Percentiles rank a stretch among this genome's conserved stretches.
Evolutionary conservation across 2,329 filamentous ascomycete species (phyloP).

Genomic region (Aspergillus unguis): DNA sequence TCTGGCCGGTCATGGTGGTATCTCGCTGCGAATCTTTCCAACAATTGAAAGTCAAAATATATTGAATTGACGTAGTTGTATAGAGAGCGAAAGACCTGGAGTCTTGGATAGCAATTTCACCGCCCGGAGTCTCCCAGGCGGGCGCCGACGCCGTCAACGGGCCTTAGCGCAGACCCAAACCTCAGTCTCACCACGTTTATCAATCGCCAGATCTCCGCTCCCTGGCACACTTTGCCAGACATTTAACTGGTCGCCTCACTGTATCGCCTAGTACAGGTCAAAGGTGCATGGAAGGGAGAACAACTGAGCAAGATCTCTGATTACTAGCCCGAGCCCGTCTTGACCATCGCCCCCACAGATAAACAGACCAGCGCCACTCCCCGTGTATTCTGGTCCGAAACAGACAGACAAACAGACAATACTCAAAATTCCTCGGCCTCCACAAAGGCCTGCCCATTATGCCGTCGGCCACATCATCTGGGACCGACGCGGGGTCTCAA

Average conservation of each 20-base stretch:
- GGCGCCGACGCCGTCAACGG: slow-evolving; percentile 1
- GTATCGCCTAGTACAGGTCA: too few relatives aligned
- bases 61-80: background rate
- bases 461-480: slow-evolving; percentile 47
- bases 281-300: too few relatives aligned
- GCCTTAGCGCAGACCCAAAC: slow-evolving; percentile 22
- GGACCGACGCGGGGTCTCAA: slow-evolving; percentile 47
- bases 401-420: background rate
- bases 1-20: slow-evolving; percentile 25
- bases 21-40: background rate
- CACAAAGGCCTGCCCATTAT: slow-evolving; percentile 22
- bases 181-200: slow-evolving; percentile 29
- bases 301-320: too few relatives aligned
- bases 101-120: slow-evolving; percentile 2
- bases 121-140: slow-evolving; percentile 10
- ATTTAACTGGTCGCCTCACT: slow-evolving; percentile 1
- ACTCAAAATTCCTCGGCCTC: background rate
- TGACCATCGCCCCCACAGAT: too few relatives aligned
- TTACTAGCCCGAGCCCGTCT: too few relatives aligned
- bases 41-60: too few relatives aligned
- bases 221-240: background rate
- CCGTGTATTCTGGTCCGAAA: background rate
- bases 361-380: too few relatives aligned
- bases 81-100: background rate
- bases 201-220: slow-evolving; percentile 16